These are phyloP conservation scores for Mallotus nudiflorus DNA, from an alignment of 345 rosid species.

Conservation along the genomic window DNA sequence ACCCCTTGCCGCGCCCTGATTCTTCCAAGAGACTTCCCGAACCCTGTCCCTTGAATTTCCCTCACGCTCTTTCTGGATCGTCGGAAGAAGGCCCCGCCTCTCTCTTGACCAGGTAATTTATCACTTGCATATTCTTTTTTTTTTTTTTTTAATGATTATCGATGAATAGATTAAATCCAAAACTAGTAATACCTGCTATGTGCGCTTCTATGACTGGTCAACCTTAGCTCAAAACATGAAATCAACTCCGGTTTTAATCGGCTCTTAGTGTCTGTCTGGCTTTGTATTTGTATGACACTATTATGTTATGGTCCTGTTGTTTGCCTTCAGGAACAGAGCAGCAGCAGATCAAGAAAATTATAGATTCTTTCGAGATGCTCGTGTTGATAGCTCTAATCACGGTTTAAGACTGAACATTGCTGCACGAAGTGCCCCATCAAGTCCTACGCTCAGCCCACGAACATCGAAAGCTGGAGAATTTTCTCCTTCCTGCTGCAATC, in stretches of 20 bases:
- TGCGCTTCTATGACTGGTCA: too few relatives aligned
- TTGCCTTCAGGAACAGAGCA: slow-evolving; percentile 8
- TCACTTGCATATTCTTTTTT: too few relatives aligned
- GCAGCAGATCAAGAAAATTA: slow-evolving; percentile 30
- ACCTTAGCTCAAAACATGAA: too few relatives aligned
- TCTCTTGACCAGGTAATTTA: slow-evolving; percentile 22
- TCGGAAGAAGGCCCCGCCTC: slow-evolving; percentile 26
- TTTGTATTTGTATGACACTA: background rate
- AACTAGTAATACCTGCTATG: too few relatives aligned
- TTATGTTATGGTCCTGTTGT: background rate
- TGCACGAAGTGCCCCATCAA: slow-evolving; percentile 66
- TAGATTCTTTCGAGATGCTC: slow-evolving; percentile 20
- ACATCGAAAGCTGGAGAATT: slow-evolving; percentile 24
- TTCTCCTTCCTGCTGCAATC: slow-evolving; percentile 1
- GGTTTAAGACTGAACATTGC: slow-evolving; percentile 36
- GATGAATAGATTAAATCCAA: too few relatives aligned
- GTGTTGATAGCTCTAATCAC: slow-evolving; percentile 21
- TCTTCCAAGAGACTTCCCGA: slow-evolving; percentile 18
- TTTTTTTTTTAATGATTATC: too few relatives aligned
- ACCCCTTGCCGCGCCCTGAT: slow-evolving; percentile 63
- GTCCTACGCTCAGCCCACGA: slow-evolving; percentile 50
- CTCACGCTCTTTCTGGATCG: slow-evolving; percentile 15
- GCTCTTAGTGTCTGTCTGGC: background rate
- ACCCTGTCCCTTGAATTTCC: slow-evolving; percentile 19
- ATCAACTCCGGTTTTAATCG: too few relatives aligned